Percentiles rank a stretch among this genome's conserved stretches.
Evolutionary conservation across 2,329 filamentous ascomycete species (phyloP).

Genomic region (Phyllosticta paracitricarpa): DNA sequence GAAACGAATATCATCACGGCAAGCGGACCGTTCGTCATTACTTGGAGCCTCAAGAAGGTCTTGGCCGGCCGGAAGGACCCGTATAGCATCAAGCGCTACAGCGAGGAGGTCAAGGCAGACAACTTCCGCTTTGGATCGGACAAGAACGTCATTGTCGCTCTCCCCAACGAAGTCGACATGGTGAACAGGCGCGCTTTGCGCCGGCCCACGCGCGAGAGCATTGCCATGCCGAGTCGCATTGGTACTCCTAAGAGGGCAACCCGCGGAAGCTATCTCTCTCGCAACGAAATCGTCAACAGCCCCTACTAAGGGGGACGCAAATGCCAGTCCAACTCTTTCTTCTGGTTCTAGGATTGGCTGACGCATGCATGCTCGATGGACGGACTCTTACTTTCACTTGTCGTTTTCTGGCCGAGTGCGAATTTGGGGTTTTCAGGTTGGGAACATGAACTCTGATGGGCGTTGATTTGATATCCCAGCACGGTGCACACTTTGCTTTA

Average conservation of each 20-base stretch:
- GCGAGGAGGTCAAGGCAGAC: slow-evolving; percentile 91
- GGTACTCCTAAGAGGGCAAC: slow-evolving; percentile 20
- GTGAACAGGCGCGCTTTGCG: slow-evolving; percentile 77
- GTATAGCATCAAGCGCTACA: slow-evolving; percentile 94
- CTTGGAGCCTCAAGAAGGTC: slow-evolving; percentile 91
- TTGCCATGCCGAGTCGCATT: slow-evolving; percentile 51
- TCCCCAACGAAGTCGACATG: slow-evolving; percentile 98
- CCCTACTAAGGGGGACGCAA: slow-evolving; percentile 38
- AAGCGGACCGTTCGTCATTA: slow-evolving; percentile 91
- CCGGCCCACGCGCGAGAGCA: slow-evolving; percentile 86
- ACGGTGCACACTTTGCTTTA: background rate
- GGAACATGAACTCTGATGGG: background rate
- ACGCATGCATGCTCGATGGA: background rate
- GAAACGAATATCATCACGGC: slow-evolving; percentile 96
- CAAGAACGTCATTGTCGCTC: slow-evolving; percentile 93
- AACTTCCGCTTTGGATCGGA: slow-evolving; percentile 97
- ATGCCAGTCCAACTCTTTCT: background rate
- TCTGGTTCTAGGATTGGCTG: background rate
- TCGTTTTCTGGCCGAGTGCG: background rate
- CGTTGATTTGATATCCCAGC: background rate
- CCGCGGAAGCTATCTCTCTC: slow-evolving; percentile 62
- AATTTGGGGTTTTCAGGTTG: background rate
- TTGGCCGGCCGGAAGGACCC: slow-evolving; percentile 71
- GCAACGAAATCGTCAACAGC: slow-evolving; percentile 75
- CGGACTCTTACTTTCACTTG: background rate